Percentiles rank a stretch among this genome's conserved stretches.
Conservation (phyloP, 2,329 filamentous ascomycete species). For the Calcarisporium arbuscula region DNA sequence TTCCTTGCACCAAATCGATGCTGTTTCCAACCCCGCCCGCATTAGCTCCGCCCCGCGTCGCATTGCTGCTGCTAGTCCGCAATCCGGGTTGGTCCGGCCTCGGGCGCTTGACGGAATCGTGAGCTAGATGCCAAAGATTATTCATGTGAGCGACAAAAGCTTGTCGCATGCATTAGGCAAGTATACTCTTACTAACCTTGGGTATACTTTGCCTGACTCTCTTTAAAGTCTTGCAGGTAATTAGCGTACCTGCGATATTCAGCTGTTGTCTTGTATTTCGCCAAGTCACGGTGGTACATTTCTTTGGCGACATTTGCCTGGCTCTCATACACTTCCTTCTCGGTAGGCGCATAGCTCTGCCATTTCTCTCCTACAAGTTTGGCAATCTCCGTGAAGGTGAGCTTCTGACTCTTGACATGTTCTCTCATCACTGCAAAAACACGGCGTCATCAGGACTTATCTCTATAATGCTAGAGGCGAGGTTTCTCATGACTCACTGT, state of each 20-base stretch:
- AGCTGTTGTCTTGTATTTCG: slow-evolving; percentile 70
- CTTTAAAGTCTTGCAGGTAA: slow-evolving; percentile 73
- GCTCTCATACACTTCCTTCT: slow-evolving; percentile 67
- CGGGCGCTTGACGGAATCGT: no score
- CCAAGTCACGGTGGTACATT: slow-evolving; percentile 65
- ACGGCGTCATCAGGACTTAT: not conserved
- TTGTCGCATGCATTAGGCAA: no score
- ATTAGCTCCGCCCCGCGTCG: no score
- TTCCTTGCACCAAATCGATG: no score
- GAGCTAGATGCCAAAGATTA: no score
- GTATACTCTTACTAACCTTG: slow-evolving; percentile 49
- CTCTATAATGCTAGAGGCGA: no score
- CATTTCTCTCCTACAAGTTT: slow-evolving; percentile 77
- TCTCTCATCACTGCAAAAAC: slow-evolving; percentile 62
- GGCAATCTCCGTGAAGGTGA: slow-evolving; percentile 78
- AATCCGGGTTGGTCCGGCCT: no score
- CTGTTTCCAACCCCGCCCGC: no score
- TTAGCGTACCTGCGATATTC: slow-evolving; percentile 62
- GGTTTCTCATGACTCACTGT: slow-evolving; percentile 68
- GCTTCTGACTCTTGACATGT: slow-evolving; percentile 65
- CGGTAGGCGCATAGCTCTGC: slow-evolving; percentile 61
- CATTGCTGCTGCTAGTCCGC: no score
- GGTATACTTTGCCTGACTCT: slow-evolving; percentile 55
- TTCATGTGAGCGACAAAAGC: no score
- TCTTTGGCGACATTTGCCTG: slow-evolving; percentile 70